Conservation (phyloP, 306 rosid genomes). For the Delonix regia region DNA sequence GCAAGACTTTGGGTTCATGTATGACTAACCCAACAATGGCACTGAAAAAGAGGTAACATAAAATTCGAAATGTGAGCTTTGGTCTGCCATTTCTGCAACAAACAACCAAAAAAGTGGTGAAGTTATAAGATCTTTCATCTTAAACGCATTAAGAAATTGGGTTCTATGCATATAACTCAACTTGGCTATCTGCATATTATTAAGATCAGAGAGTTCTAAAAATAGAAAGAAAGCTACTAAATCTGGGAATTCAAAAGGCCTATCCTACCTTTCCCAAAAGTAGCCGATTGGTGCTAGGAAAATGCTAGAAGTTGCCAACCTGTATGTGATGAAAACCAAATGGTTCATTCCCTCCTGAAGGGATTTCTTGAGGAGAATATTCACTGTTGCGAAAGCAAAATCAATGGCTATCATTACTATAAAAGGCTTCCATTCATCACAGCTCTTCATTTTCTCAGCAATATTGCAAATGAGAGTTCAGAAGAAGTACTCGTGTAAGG, state of each 20-base stretch:
- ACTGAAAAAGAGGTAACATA: conserved; percentile 82
- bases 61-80: conserved; percentile 64
- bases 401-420: conserved; percentile 77
- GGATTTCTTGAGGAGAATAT: conserved; percentile 86
- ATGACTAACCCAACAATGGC: conserved; percentile 82
- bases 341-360: conserved; percentile 86
- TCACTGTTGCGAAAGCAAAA: conserved; percentile 70
- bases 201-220: conserved; percentile 7
- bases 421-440: conserved; percentile 85
- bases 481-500: conserved; percentile 24
- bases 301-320: conserved; percentile 73
- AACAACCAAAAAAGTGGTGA: conserved; percentile 18
- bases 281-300: conserved; percentile 78
- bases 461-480: conserved; percentile 22
- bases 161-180: not conserved
- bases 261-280: conserved; percentile 73
- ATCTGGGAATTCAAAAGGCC: conserved; percentile 11
- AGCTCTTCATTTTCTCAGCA: conserved; percentile 42
- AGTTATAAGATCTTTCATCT: conserved; percentile 9
- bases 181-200: conserved; percentile 2
- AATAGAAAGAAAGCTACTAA: not conserved
- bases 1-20: not conserved
- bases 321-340: conserved; percentile 86
- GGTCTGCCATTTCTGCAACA: conserved; percentile 72
- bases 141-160: conserved; percentile 14